phyloP scores from a whole-genome alignment of 139 green algal species.

The Chlamydomonas applanata region DNA sequence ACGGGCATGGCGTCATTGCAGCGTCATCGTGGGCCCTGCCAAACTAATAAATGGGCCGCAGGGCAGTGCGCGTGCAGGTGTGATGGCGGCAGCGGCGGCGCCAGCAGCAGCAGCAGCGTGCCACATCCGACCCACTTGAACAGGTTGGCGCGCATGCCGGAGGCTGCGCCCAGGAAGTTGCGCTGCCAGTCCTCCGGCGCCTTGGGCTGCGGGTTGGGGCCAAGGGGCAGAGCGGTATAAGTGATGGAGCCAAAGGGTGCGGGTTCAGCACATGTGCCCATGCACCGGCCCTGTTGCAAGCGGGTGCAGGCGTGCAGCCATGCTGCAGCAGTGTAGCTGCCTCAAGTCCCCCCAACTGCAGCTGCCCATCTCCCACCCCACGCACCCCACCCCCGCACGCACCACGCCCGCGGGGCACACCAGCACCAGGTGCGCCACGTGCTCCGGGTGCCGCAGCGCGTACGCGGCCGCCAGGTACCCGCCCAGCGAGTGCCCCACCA shows the following conservation, averaged over 20 bases:
- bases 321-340: not conserved
- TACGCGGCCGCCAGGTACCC: conserved; percentile 84
- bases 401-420: conserved; percentile 84
- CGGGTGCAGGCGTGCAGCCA: not conserved
- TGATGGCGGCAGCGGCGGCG: no score
- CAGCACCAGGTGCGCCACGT: conserved; percentile 84
- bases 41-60: no score
- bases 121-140: conserved; percentile 48
- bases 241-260: no score
- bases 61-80: no score
- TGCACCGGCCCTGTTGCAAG: not conserved
- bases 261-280: no score
- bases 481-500: conserved; percentile 81
- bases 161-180: conserved; percentile 35
- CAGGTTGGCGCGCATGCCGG: conserved; percentile 39
- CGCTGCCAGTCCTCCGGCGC: conserved; percentile 60
- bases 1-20: no score
- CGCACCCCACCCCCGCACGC: conserved; percentile 9
- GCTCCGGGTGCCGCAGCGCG: conserved; percentile 75
- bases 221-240: no score
- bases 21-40: no score
- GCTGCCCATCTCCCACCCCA: not conserved
- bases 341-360: no score
- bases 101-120: no score
- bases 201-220: conserved; percentile 30